Evolutionary conservation across 805 yeast species (phyloP).

Genomic region (Ogataea parapolymorpha): DNA sequence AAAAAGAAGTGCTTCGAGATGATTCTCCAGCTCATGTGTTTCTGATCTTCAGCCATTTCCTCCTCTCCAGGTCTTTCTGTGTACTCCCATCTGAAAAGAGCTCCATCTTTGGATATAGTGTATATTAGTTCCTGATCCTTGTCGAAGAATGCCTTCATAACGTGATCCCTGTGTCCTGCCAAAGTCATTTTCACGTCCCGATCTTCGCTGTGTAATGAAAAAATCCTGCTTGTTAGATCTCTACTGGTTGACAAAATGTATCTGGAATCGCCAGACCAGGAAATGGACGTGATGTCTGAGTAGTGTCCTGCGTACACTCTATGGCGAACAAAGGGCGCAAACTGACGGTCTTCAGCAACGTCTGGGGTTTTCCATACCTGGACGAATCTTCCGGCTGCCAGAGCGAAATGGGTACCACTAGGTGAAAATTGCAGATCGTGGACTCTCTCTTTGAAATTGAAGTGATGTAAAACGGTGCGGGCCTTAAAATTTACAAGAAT

Average conservation of each 20-base stretch:
- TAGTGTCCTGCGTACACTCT: slow-evolving; percentile 92
- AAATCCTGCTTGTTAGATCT: slow-evolving; percentile 85
- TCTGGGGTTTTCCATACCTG: slow-evolving; percentile 95
- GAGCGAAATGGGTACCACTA: slow-evolving; percentile 82
- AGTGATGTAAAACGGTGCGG: slow-evolving; percentile 85
- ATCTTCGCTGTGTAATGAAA: slow-evolving; percentile 69
- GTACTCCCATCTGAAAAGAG: slow-evolving; percentile 89
- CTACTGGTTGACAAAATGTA: slow-evolving; percentile 83
- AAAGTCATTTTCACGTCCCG: slow-evolving; percentile 78
- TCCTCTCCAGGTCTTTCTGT: slow-evolving; percentile 51
- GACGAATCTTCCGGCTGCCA: slow-evolving; percentile 74
- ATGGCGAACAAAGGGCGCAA: slow-evolving; percentile 93
- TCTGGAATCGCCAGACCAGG: slow-evolving; percentile 91
- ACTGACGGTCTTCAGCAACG: slow-evolving; percentile 77
- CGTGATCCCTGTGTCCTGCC: slow-evolving; percentile 91
- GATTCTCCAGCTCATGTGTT: slow-evolving; percentile 74
- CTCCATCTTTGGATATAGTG: slow-evolving; percentile 93
- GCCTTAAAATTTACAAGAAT: slow-evolving; percentile 82
- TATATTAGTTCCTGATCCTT: slow-evolving; percentile 86
- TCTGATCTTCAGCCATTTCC: slow-evolving; percentile 42
- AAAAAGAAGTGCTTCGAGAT: slow-evolving; percentile 72
- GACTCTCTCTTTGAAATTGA: slow-evolving; percentile 84
- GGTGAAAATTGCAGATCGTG: slow-evolving; percentile 78
- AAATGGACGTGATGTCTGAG: slow-evolving; percentile 68
- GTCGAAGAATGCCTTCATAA: slow-evolving; percentile 82